These are phyloP conservation scores for Rhynchosporium graminicola DNA, from an alignment of 2,329 filamentous ascomycete species.

Conservation along the genomic window DNA sequence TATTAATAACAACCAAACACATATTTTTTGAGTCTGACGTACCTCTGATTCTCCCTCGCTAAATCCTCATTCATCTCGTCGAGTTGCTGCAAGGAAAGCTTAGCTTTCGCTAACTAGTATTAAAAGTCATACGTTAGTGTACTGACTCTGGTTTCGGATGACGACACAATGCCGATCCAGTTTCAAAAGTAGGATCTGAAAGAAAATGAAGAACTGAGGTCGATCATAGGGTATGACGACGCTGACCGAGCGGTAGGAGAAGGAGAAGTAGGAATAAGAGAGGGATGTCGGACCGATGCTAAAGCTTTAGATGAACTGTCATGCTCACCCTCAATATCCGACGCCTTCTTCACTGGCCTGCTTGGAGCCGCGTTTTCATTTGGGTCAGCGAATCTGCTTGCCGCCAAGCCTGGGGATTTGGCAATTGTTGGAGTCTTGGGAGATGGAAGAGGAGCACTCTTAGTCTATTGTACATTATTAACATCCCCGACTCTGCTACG, in stretches of 20 bases:
- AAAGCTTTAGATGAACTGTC: constrained; percentile 66
- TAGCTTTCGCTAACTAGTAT: constrained; percentile 41
- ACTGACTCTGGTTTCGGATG: neutral
- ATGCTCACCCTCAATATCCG: constrained; percentile 58
- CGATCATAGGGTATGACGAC: constrained; percentile 23
- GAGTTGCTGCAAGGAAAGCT: constrained; percentile 41
- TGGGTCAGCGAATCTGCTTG: constrained; percentile 53
- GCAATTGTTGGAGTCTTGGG: constrained; percentile 41
- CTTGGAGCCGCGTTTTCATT: constrained; percentile 39
- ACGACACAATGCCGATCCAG: neutral
- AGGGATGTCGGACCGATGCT: constrained; percentile 60
- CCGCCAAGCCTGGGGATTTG: constrained; percentile 48
- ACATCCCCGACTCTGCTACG: neutral
- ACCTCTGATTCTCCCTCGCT: constrained; percentile 54
- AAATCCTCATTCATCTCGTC: constrained; percentile 58
- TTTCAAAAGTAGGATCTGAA: neutral
- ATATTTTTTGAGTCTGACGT: constrained; percentile 16
- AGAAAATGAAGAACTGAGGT: constrained; percentile 10
- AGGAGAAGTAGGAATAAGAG: constrained; percentile 29
- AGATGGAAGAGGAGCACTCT: constrained; percentile 42
- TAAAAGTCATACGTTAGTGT: constrained; percentile 29
- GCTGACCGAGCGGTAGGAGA: too few species aligned
- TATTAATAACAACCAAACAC: too few species aligned
- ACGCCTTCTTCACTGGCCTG: constrained; percentile 32
- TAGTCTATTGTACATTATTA: constrained; percentile 44